These are phyloP conservation scores for Aureobasidium uvarum DNA, from an alignment of 2,329 filamentous ascomycete species.

Conservation along the genomic window DNA sequence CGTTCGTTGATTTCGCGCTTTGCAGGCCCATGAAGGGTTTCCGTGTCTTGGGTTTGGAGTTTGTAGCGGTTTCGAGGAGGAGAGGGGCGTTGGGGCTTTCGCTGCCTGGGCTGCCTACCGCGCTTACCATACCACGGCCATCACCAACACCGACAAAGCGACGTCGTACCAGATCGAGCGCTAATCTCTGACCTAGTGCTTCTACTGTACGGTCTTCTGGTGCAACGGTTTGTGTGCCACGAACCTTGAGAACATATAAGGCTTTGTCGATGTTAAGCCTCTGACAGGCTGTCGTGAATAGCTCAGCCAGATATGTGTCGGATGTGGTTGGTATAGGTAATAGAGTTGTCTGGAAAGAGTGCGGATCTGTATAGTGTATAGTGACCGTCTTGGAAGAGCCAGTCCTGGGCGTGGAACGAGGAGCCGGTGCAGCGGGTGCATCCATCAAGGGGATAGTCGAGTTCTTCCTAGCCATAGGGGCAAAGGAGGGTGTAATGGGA, in stretches of 20 bases:
- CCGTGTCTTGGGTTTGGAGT: slow-evolving; percentile 49
- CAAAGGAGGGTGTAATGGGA: slow-evolving; percentile 52
- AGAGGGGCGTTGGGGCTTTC: slow-evolving; percentile 67
- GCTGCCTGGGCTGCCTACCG: slow-evolving; percentile 66
- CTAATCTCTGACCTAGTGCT: slow-evolving; percentile 70
- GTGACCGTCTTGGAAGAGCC: slow-evolving; percentile 69
- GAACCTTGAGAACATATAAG: slow-evolving; percentile 74
- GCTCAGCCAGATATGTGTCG: slow-evolving; percentile 78
- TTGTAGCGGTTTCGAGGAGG: slow-evolving; percentile 53
- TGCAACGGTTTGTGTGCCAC: slow-evolving; percentile 70
- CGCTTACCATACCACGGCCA: slow-evolving; percentile 48
- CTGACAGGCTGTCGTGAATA: slow-evolving; percentile 74
- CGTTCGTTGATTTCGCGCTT: slow-evolving; percentile 38
- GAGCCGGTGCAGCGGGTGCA: slow-evolving; percentile 44
- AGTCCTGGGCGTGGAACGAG: slow-evolving; percentile 54
- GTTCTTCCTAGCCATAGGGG: slow-evolving; percentile 49
- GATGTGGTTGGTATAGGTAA: slow-evolving; percentile 74
- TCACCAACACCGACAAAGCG: slow-evolving; percentile 62
- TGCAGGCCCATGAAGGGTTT: slow-evolving; percentile 27
- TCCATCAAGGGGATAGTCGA: slow-evolving; percentile 45
- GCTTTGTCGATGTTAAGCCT: slow-evolving; percentile 77
- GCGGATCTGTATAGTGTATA: slow-evolving; percentile 69
- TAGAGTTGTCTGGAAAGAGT: slow-evolving; percentile 64
- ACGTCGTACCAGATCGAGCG: slow-evolving; percentile 72
- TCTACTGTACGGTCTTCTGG: slow-evolving; percentile 75